Evolutionary conservation across 441 rosid genomes (phyloP).

Genomic region (Adansonia gregorii): DNA sequence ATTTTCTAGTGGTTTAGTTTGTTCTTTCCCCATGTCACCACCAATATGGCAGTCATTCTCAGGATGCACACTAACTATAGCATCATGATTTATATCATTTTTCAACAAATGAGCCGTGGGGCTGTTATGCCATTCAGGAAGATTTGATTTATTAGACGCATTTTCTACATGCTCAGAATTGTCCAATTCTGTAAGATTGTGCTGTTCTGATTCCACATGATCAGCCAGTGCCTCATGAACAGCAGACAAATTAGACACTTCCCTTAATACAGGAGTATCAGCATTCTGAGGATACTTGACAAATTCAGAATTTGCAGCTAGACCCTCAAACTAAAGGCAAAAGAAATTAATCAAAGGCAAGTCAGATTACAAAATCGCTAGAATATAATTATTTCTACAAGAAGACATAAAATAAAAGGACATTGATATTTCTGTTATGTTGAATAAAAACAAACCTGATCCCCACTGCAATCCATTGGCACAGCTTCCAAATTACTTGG

Average conservation of each 20-base stretch:
- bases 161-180: conserved; percentile 43
- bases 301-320: conserved; percentile 49
- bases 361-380: background rate
- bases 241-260: conserved; percentile 67
- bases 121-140: conserved; percentile 33
- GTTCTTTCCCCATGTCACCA: conserved; percentile 39
- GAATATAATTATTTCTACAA: conserved; percentile 19
- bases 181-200: conserved; percentile 39
- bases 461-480: conserved; percentile 49
- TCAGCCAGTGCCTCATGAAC: conserved; percentile 66
- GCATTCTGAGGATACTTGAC: conserved; percentile 84
- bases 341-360: conserved; percentile 27
- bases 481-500: conserved; percentile 47
- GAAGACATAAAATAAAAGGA: background rate
- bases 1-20: conserved; percentile 35
- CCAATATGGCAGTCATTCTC: conserved; percentile 38
- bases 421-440: background rate
- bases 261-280: conserved; percentile 77
- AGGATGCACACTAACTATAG: conserved; percentile 35
- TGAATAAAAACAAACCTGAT: conserved; percentile 58
- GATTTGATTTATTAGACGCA: conserved; percentile 40
- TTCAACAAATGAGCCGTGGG: conserved; percentile 39
- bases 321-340: conserved; percentile 56
- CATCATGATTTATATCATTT: conserved; percentile 37
- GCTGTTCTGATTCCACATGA: conserved; percentile 70